Evolutionary conservation across 805 yeast species (phyloP).

Genomic region (Kodamaea sagamina): DNA sequence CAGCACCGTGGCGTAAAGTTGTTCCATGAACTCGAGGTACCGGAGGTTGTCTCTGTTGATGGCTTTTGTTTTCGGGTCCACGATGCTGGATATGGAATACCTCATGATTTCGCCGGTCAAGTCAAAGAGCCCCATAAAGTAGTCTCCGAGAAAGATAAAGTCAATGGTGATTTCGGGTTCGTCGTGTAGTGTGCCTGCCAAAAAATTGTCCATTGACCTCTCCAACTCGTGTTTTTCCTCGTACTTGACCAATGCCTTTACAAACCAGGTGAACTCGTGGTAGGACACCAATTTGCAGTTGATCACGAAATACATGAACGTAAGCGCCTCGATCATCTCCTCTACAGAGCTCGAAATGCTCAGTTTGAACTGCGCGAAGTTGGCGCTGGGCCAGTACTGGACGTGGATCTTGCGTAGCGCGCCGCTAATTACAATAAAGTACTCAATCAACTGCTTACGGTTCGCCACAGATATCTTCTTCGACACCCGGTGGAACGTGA

Average conservation of each 20-base stretch:
- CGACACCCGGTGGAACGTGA: conserved; percentile 24
- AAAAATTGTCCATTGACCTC: background rate
- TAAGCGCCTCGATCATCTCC: conserved; percentile 31
- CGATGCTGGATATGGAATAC: conserved; percentile 33
- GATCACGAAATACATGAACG: conserved; percentile 23
- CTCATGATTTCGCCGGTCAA: conserved; percentile 46
- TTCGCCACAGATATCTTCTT: conserved; percentile 2
- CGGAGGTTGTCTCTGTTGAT: conserved; percentile 14
- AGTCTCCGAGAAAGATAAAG: conserved; percentile 29
- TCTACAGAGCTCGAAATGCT: conserved; percentile 27
- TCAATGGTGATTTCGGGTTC: background rate
- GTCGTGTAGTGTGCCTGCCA: conserved; percentile 1
- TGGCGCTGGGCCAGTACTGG: conserved; percentile 15
- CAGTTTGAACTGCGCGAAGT: conserved; percentile 19
- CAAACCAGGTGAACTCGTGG: conserved; percentile 14
- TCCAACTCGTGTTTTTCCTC: conserved; percentile 1
- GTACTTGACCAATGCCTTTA: conserved; percentile 3
- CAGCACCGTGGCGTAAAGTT: conserved; percentile 14
- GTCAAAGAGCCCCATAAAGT: conserved; percentile 43
- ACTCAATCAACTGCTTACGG: conserved; percentile 16
- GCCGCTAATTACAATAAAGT: conserved; percentile 13
- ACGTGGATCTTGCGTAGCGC: conserved; percentile 10
- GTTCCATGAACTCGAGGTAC: conserved; percentile 21
- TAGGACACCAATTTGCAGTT: conserved; percentile 17
- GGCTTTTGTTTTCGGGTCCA: conserved; percentile 13